Percentiles rank a stretch among this genome's conserved stretches.
These are phyloP conservation scores for Plasmodium malariae DNA, from an alignment of 169 alveolate genomes.

Conservation along the genomic window DNA sequence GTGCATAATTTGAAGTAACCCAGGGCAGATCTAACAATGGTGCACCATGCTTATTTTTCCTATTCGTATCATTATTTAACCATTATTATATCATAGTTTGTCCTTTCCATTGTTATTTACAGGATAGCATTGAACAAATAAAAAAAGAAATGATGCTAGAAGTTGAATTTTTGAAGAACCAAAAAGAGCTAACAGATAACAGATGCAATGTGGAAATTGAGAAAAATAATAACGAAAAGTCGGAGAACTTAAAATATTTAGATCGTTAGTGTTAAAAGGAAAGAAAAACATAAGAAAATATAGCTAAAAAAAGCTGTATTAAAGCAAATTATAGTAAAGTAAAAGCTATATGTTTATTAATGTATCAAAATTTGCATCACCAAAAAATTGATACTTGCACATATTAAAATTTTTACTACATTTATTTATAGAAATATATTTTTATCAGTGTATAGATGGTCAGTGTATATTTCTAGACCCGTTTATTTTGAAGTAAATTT, in stretches of 20 bases:
- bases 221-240: slow-evolving; percentile 1
- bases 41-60: too few species aligned
- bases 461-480: slow-evolving; percentile 73
- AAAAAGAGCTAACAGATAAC: not conserved
- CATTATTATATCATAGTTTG: not conserved
- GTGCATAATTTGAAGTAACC: not conserved
- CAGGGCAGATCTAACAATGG: too few species aligned
- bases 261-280: slow-evolving; percentile 4
- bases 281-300: not conserved
- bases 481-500: slow-evolving; percentile 42
- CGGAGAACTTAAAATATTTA: slow-evolving; percentile 11
- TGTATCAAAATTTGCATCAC: too few species aligned
- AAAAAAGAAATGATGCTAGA: slow-evolving; percentile 43
- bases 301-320: not conserved
- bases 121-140: slow-evolving; percentile 71
- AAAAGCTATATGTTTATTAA: too few species aligned
- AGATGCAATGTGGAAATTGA: not conserved
- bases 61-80: not conserved
- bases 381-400: not conserved
- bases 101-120: not conserved
- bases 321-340: too few species aligned
- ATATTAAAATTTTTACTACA: not conserved
- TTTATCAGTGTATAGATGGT: slow-evolving; percentile 66
- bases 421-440: slow-evolving; percentile 46
- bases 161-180: not conserved